These are phyloP conservation scores for Globisporangium polare DNA, from an alignment of 352 stramenopile species.

Conservation along the genomic window DNA sequence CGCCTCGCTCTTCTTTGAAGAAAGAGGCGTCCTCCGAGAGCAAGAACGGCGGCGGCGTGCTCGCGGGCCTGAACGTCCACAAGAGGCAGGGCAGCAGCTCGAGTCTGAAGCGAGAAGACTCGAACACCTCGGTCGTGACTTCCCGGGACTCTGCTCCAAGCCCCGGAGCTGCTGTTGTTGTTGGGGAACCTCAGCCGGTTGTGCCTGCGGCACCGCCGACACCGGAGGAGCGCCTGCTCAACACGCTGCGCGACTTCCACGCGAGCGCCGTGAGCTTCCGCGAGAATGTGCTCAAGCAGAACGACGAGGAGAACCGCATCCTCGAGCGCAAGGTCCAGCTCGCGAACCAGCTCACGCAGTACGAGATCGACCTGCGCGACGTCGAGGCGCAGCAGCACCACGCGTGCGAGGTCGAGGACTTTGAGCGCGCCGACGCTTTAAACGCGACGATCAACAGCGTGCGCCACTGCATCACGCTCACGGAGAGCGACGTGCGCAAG, in stretches of 20 bases:
- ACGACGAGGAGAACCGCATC: conserved; percentile 71
- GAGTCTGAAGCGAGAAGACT: conserved; percentile 1
- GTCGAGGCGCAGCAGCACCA: conserved; percentile 83
- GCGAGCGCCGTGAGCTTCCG: conserved; percentile 67
- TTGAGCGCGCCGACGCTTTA: conserved; percentile 77
- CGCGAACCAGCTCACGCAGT: conserved; percentile 67
- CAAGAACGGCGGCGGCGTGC: conserved; percentile 28
- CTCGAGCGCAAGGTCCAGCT: conserved; percentile 65
- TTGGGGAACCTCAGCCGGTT: conserved; percentile 23
- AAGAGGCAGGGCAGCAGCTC: conserved; percentile 18
- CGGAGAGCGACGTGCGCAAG: conserved; percentile 76
- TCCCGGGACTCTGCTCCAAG: conserved; percentile 17
- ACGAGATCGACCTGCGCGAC: conserved; percentile 70
- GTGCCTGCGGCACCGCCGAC: conserved; percentile 30
- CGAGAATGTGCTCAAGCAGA: conserved; percentile 55
- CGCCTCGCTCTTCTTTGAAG: conserved; percentile 22
- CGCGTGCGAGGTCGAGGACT: conserved; percentile 78
- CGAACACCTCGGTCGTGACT: conserved; percentile 18
- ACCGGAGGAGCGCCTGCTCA: conserved; percentile 61
- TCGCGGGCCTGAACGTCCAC: conserved; percentile 52
- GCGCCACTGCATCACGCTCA: conserved; percentile 74
- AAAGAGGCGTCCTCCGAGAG: conserved; percentile 15
- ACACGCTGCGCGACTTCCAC: conserved; percentile 72
- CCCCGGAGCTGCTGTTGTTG: conserved; percentile 7
- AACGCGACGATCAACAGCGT: conserved; percentile 82